Percentiles rank a stretch among this genome's conserved stretches.
phyloP scores from a whole-genome alignment of 306 rosid genomes.

The Calophaca sinica region DNA sequence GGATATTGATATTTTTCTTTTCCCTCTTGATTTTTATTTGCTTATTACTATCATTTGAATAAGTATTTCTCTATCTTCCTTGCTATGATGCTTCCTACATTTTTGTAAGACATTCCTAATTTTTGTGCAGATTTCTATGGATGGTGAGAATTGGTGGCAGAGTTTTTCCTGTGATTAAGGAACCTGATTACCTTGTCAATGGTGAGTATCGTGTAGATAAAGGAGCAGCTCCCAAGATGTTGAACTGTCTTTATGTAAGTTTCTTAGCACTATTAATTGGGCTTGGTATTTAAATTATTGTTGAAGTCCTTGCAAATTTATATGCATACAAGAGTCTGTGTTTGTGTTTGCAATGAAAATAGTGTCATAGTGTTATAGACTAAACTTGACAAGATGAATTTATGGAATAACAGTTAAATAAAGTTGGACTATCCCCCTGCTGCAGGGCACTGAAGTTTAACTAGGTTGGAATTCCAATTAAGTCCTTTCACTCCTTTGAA shows the following conservation, averaged over 20 bases:
- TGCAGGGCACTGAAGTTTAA: background rate
- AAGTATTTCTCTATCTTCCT: background rate
- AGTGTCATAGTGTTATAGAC: background rate
- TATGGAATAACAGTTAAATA: background rate
- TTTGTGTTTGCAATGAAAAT: conserved; percentile 1
- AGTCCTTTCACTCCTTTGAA: conserved; percentile 1
- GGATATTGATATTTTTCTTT: too few relatives aligned
- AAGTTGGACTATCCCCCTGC: background rate
- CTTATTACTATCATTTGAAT: conserved; percentile 9
- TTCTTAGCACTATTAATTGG: conserved; percentile 22
- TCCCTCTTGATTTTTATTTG: background rate
- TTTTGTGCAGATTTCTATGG: conserved; percentile 81
- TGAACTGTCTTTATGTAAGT: conserved; percentile 99
- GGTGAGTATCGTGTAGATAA: conserved; percentile 99
- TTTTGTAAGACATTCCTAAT: conserved; percentile 23
- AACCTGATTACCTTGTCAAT: conserved; percentile 96
- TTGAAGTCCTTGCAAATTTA: conserved; percentile 25
- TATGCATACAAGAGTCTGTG: conserved; percentile 7
- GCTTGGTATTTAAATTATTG: conserved; percentile 28
- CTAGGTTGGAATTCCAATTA: too few relatives aligned
- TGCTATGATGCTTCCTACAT: background rate
- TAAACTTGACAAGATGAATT: background rate
- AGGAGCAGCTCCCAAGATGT: conserved; percentile 99
- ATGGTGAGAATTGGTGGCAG: conserved; percentile 99
- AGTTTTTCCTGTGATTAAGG: conserved; percentile 96